Base-by-base conservation (phyloP, 2,329 filamentous ascomycete genomes). In the Phialemoniopsis sp. region DNA sequence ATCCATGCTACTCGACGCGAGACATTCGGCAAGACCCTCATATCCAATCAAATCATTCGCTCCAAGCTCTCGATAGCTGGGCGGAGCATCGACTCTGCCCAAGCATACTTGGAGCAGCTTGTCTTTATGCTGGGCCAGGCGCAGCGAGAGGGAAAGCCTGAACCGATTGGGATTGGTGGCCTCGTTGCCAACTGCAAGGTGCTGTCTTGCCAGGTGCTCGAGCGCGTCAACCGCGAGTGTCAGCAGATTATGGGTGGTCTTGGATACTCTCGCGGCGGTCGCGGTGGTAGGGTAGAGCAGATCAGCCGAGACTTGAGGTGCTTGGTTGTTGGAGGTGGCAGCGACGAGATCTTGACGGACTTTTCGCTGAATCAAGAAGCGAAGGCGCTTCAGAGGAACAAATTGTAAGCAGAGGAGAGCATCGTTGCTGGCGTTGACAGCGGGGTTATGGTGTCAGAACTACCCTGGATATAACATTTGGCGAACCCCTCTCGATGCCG, bases 71-170 rank as follows among this genome's bases (percentile, higher is more conserved):
- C 71, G 19, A 72, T 68, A 19, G 68, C 77, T 39, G 73, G 69
- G 2, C 58, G 71, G 8, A 65, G 72, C 48, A 71, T 79, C 29
- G 75, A 78, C 44, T 67, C 70, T 1, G 69, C 72, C 18, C 72
- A 72, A 47, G 69, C 73, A 2, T 76, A 73, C 53, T 54, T 78
- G 37, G 75, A 79, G 43, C 72, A 78, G 46, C 55, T 78, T 4
- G 72, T 72, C n/a, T 67, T 70, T 34, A 26, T 28, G 12, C 4
- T 18, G 3, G 29, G 13, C 5, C 8, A 30, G 5, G n/a, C 35
- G 17, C 13, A 26, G 17, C 7, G 15, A 59, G 72, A 19, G 63
- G 70, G n/a, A 5, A 13, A 3, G 9, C 10, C 18, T 14, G 29
- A 13, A 4, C 21, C 21, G 6, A 6, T 26, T 6, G 26, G 34